Percentiles rank a stretch among this genome's conserved stretches.
These are phyloP conservation scores for Phytophthora pluvialis DNA, from an alignment of 352 stramenopile species.

Conservation along the genomic window DNA sequence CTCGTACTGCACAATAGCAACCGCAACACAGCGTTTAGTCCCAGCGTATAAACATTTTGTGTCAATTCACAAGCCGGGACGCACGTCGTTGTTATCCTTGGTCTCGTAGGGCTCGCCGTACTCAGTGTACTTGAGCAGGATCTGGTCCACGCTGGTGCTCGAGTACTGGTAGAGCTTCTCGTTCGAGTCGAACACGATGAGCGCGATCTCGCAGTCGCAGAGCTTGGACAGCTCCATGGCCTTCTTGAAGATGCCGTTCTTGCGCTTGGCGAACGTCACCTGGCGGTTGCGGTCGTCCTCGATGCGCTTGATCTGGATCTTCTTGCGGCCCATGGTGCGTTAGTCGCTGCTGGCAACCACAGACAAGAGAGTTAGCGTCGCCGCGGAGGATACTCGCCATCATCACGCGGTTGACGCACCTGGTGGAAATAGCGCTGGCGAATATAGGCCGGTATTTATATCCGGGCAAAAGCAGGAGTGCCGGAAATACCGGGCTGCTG, in stretches of 20 bases:
- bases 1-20: conserved; percentile 60
- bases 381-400: conserved; percentile 7
- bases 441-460: conserved; percentile 45
- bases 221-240: conserved; percentile 89
- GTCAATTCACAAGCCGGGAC: conserved; percentile 13
- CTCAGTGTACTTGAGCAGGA: conserved; percentile 88
- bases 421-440: conserved; percentile 38
- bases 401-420: conserved; percentile 30
- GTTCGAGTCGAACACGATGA: conserved; percentile 90
- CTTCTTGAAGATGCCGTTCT: conserved; percentile 89
- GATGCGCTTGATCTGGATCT: conserved; percentile 91
- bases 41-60: not conserved
- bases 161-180: conserved; percentile 89
- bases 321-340: conserved; percentile 81
- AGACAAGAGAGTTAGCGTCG: conserved; percentile 2
- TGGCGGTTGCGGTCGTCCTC: conserved; percentile 87
- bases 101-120: conserved; percentile 84
- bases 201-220: conserved; percentile 86
- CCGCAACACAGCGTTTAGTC: not conserved
- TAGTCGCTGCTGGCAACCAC: conserved; percentile 7
- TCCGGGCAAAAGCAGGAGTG: conserved; percentile 37
- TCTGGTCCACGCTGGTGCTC: conserved; percentile 83
- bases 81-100: conserved; percentile 86
- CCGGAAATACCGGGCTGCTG: conserved; percentile 26
- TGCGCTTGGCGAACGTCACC: conserved; percentile 86